Evolutionary conservation across 2,329 filamentous ascomycete species (phyloP).

Genomic region (Claviceps sp.): DNA sequence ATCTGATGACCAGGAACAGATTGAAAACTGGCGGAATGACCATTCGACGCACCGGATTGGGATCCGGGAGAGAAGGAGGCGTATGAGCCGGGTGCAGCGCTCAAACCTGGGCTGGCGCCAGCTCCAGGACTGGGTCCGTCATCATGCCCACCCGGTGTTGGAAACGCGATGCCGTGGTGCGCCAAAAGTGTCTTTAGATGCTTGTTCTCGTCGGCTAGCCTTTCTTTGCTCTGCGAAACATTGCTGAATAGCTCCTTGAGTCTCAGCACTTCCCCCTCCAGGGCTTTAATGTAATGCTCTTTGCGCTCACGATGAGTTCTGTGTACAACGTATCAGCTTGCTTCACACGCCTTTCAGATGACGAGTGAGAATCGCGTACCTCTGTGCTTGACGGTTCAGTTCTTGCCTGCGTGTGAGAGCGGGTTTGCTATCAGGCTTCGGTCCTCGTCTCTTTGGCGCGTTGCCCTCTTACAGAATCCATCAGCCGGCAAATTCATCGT

Average conservation of each 20-base stretch:
- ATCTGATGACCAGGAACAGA: conserved; percentile 20
- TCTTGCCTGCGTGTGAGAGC: conserved; percentile 86
- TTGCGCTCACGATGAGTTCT: conserved; percentile 96
- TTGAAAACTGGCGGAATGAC: conserved; percentile 12
- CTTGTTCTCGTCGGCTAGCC: conserved; percentile 65
- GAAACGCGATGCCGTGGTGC: conserved; percentile 36
- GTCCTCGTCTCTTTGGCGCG: conserved; percentile 75
- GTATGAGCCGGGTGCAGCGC: conserved; percentile 39
- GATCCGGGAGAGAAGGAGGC: conserved; percentile 29
- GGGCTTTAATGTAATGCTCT: conserved; percentile 85
- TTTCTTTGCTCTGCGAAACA: conserved; percentile 62
- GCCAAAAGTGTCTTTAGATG: conserved; percentile 48
- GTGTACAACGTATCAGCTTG: neutral
- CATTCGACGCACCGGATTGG: conserved; percentile 28
- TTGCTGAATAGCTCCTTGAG: conserved; percentile 75
- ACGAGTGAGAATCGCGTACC: conserved; percentile 40
- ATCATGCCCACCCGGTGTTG: conserved; percentile 18
- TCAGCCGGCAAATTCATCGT: conserved; percentile 4
- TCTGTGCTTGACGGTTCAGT: conserved; percentile 87
- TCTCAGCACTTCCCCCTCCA: conserved; percentile 82
- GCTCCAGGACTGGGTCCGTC: conserved; percentile 33
- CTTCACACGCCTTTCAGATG: neutral
- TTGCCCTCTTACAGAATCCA: conserved; percentile 52
- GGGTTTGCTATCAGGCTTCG: conserved; percentile 93
- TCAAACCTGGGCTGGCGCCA: conserved; percentile 43